A percentile compares a stretch with the other conserved stretches of the same genome.
These are phyloP conservation scores for Linnemannia hyalina DNA, from an alignment of 192 early-diverging fungal species.

Conservation along the genomic window DNA sequence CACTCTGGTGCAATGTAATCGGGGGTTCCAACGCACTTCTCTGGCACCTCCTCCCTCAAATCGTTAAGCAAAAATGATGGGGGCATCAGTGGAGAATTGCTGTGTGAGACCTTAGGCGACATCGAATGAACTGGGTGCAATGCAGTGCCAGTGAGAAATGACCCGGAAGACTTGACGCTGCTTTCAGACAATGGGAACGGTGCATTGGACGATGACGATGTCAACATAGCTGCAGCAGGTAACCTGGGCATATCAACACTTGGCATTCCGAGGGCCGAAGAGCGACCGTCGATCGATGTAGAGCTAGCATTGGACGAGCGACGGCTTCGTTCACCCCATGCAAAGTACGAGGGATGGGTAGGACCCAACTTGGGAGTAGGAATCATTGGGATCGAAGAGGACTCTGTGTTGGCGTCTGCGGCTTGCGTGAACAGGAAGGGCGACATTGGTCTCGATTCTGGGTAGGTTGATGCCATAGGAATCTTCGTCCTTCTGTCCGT, in stretches of 20 bases:
- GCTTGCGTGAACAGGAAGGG: conserved; percentile 45
- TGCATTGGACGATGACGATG: conserved; percentile 35
- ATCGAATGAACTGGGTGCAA: conserved; percentile 26
- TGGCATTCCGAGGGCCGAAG: conserved; percentile 32
- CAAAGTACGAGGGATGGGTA: conserved; percentile 46
- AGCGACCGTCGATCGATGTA: conserved; percentile 51
- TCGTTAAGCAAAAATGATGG: conserved; percentile 61
- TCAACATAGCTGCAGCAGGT: conserved; percentile 43
- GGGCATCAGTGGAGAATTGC: conserved; percentile 53
- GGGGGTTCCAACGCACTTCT: conserved; percentile 86
- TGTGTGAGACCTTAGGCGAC: conserved; percentile 44
- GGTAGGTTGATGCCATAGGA: conserved; percentile 34
- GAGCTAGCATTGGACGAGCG: conserved; percentile 64
- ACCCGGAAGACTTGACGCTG: conserved; percentile 54
- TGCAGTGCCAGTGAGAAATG: conserved; percentile 34
- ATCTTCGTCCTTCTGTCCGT: conserved; percentile 57
- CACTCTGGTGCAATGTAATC: conserved; percentile 92
- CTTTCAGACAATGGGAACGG: conserved; percentile 52
- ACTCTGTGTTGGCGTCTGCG: conserved; percentile 28
- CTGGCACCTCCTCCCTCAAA: conserved; percentile 60
- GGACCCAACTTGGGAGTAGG: conserved; percentile 50
- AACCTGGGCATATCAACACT: conserved; percentile 40
- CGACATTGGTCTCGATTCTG: conserved; percentile 50
- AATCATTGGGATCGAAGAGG: conserved; percentile 45
- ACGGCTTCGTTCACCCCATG: conserved; percentile 59